Evolutionary conservation across 2,329 filamentous ascomycete genomes (phyloP).

Genomic region (Geosmithia flava): DNA sequence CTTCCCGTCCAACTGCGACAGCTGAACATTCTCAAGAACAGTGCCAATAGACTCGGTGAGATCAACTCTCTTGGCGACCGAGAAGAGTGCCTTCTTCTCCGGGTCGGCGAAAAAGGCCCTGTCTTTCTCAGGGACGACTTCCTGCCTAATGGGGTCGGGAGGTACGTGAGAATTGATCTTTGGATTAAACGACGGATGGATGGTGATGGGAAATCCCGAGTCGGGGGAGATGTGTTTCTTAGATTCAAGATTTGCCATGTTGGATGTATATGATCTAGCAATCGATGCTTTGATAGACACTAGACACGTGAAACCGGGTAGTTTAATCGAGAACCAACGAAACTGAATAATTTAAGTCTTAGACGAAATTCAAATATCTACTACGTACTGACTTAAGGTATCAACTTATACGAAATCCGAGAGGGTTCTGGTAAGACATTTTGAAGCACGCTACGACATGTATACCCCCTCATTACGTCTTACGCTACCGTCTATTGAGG

Average conservation of each 20-base stretch:
- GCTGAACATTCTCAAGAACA: slow-evolving; percentile 24
- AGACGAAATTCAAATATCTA: too few species aligned
- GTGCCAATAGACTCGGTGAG: slow-evolving; percentile 26
- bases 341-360: too few species aligned
- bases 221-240: slow-evolving; percentile 34
- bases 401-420: too few species aligned
- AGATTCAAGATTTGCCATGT: slow-evolving; percentile 20
- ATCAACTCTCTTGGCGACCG: slow-evolving; percentile 22
- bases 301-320: too few species aligned
- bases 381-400: too few species aligned
- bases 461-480: neutral
- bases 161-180: slow-evolving; percentile 28
- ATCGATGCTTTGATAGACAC: too few species aligned
- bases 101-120: slow-evolving; percentile 29
- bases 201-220: slow-evolving; percentile 29
- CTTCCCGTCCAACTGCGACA: slow-evolving; percentile 26
- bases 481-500: neutral
- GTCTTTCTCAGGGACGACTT: slow-evolving; percentile 9
- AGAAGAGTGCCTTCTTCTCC: slow-evolving; percentile 27
- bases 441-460: neutral
- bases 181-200: slow-evolving; percentile 33
- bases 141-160: slow-evolving; percentile 20
- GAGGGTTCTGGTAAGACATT: too few species aligned
- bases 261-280: too few species aligned
- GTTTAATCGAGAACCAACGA: too few species aligned